phyloP scores from a whole-genome alignment of 805 yeast species.

The Cyberlindnera suaveolens region DNA sequence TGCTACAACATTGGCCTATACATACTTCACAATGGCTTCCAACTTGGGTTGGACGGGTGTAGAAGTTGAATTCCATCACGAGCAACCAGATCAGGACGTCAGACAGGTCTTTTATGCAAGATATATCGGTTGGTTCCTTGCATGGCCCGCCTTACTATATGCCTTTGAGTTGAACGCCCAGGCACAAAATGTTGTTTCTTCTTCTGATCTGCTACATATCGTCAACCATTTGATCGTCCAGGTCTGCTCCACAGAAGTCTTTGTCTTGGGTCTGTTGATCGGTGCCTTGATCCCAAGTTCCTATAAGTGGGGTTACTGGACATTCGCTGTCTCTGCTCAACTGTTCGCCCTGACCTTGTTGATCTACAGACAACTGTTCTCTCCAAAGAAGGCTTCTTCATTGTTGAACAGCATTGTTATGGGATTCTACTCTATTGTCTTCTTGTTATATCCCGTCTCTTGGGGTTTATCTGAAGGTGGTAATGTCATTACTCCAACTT shows the following conservation, averaged over 20 bases:
- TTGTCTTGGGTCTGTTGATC: constrained; percentile 48
- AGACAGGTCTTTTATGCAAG: constrained; percentile 54
- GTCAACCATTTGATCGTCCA: constrained; percentile 31
- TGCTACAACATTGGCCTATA: constrained; percentile 35
- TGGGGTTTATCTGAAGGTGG: constrained; percentile 56
- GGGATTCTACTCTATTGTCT: constrained; percentile 28
- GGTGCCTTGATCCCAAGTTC: constrained; percentile 48
- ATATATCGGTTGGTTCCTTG: constrained; percentile 52
- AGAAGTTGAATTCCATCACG: constrained; percentile 43
- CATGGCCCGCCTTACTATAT: constrained; percentile 39
- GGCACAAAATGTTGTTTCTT: constrained; percentile 13
- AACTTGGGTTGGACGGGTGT: constrained; percentile 49
- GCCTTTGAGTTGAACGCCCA: constrained; percentile 24
- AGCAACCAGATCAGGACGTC: constrained; percentile 26
- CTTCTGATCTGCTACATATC: constrained; percentile 13
- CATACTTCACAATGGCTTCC: constrained; percentile 53
- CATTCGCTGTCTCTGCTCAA: constrained; percentile 42
- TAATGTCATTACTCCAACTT: constrained; percentile 45
- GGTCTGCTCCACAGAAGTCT: constrained; percentile 38
- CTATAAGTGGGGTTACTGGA: constrained; percentile 68
- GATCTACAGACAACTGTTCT: constrained; percentile 23
- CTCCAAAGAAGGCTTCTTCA: constrained; percentile 8
- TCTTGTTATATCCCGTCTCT: constrained; percentile 39
- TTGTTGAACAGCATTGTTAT: constrained; percentile 6
- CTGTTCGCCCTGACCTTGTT: constrained; percentile 30